Conservation (phyloP, 805 yeast genomes). For the Maudiozyma serrabonitensis region DNA sequence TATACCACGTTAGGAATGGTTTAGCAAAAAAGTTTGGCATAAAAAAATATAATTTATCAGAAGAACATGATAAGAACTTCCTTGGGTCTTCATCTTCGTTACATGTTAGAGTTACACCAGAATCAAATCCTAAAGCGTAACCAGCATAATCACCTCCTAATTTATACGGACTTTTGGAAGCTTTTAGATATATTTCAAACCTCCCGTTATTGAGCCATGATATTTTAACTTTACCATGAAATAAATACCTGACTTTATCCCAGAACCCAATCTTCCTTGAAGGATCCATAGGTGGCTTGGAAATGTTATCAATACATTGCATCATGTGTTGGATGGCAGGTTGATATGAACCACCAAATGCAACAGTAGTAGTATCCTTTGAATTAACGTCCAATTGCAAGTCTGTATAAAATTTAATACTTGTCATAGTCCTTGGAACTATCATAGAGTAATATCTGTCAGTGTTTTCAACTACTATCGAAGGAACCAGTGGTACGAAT, state of each 20-base stretch:
- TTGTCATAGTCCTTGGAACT: conserved; percentile 66
- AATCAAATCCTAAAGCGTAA: conserved; percentile 61
- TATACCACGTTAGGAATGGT: conserved; percentile 49
- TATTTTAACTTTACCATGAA: conserved; percentile 63
- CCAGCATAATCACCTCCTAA: conserved; percentile 64
- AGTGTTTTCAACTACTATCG: conserved; percentile 30
- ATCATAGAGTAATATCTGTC: conserved; percentile 43
- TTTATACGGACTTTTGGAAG: conserved; percentile 70
- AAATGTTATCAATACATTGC: conserved; percentile 68
- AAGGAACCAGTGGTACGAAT: conserved; percentile 52
- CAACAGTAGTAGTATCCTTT: conserved; percentile 48
- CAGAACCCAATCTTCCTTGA: conserved; percentile 81
- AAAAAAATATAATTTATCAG: conserved; percentile 56
- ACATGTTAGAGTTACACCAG: conserved; percentile 47
- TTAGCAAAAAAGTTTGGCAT: conserved; percentile 65
- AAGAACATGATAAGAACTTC: conserved; percentile 51
- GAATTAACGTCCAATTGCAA: conserved; percentile 48
- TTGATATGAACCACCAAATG: conserved; percentile 80
- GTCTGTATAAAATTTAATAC: conserved; percentile 63
- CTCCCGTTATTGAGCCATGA: conserved; percentile 41
- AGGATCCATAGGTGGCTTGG: conserved; percentile 85
- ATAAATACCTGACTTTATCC: conserved; percentile 72
- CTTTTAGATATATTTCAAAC: conserved; percentile 55
- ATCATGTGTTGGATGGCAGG: conserved; percentile 77
- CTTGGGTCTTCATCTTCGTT: conserved; percentile 63